Base-by-base conservation (phyloP, 495 filamentous ascomycete species). In the Penicillium soppii region DNA sequence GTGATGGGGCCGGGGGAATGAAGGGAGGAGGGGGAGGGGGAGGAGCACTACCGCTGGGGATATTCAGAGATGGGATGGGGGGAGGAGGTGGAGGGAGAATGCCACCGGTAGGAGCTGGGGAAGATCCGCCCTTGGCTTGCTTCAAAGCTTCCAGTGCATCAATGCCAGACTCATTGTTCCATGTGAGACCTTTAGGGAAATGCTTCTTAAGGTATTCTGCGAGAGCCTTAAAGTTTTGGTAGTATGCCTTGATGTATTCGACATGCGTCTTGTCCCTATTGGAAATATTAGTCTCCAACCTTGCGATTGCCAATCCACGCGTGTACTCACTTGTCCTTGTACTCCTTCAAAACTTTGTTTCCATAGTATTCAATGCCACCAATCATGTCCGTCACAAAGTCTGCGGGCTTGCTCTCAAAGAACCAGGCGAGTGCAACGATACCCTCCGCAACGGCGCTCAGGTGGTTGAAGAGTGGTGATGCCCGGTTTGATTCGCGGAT, bases 361-460 rank as follows among this genome's bases (percentile, higher is more conserved):
- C 94, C 95, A 53, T 85, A 96, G 72, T 90, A 95, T 66, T 96
- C 81, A 22, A 91, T 88, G 41, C 89, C 84, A 20, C 82, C 83
- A 7, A 94, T 71, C 40, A 84, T 83, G 40, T 95, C 92, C 23
- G 78, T 78, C 30, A 97, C 84, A 55, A 89, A 90, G 46, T 90
- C 89, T 53, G 79, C 83, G 1, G 94, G 94, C 63, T 90, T 91
- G 22, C 71, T 69, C 37, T 91, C 86, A 17, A 90, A 79, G 45
- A 97, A 84, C 94, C 94, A 98, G 16, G 85, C 85, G 33, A 97
- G 73, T 6, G 88, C 84, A 52, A 83, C 82, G 57, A 96, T 91
- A 57, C 91, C 90, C 58, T 97, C 92, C 2, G 89, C 82, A n/a
- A 97, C 87, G 35, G 90, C 82, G 53, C 84, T 87, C 15, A 97